Evolutionary conservation across 2,329 filamentous ascomycete genomes (phyloP), one percentile per base, ranked within the genome.

Genomic region (Amphichorda felina): DNA sequence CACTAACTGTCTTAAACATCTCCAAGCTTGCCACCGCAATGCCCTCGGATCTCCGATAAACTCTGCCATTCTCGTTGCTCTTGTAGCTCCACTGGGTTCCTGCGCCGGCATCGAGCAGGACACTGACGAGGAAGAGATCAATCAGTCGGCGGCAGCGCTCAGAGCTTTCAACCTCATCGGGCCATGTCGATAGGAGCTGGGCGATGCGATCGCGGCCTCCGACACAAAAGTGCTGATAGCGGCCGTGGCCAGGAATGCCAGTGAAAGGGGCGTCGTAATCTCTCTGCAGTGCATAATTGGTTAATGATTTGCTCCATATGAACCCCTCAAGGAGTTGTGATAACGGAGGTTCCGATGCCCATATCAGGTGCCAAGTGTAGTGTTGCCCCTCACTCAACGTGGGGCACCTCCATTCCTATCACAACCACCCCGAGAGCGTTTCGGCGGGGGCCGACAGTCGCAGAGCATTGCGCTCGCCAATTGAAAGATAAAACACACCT

Each of bases 51-150:
- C 91, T 77, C 35, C 76, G 70, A 59, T 89, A 96, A 28, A 82
- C 58, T 42, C 79, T 81, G 38, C 84, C 86, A 43, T 87, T 93
- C 51, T 94, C 87, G 43, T 79, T 79, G 53, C 86, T 94, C 64
- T 84, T 91, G 63, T 94, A 98, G 46, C 78, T 80, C 91, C 91
- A 98, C 45, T 76, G 72, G 3, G 78, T 89, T 28, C 91, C 91
- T 2, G 91, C 87, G 28, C 91, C 91, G 4, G 91, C 85, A 51
- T 93, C 84, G 8, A 93, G 69, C 34, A 93, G 64, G 7, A 91
- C 84, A 34, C 84, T 89, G 42, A 91, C 53, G 29, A 87, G 63
- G 59, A 87, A 88, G 25, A 89, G 68, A 47, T 88, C 83, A 40
- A 89, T 70, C 41, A 89, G 60, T 42, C 84, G 72, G 42, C 82